phyloP scores from a whole-genome alignment of 1,139 yeast genomes.

The Wickerhamomyces sp. region DNA sequence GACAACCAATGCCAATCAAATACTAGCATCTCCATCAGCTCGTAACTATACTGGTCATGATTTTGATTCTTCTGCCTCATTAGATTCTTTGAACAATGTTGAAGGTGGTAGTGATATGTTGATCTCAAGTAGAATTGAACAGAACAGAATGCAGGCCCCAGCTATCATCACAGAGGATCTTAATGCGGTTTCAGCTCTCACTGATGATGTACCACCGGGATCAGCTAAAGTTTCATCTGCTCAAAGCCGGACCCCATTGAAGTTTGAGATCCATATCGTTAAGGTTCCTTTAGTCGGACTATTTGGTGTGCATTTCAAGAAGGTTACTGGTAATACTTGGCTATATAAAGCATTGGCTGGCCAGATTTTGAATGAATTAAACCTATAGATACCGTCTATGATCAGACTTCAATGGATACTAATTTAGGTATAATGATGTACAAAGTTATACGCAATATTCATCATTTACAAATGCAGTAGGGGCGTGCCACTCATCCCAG shows the following conservation, averaged over 20 bases:
- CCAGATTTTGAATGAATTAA: constrained; percentile 73
- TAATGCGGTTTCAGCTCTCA: neutral
- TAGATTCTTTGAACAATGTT: constrained; percentile 48
- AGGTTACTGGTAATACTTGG: constrained; percentile 93
- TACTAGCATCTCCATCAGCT: constrained; percentile 11
- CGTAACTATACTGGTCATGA: constrained; percentile 22
- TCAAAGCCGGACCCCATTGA: constrained; percentile 34
- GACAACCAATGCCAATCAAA: constrained; percentile 11
- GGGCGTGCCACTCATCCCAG: too few species aligned
- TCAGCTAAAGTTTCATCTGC: constrained; percentile 2
- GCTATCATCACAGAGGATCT: constrained; percentile 2
- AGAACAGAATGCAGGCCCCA: constrained; percentile 21
- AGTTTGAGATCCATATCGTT: constrained; percentile 89
- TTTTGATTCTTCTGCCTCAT: constrained; percentile 50
- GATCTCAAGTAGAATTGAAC: constrained; percentile 55
- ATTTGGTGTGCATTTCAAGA: constrained; percentile 93
- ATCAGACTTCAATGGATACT: too few species aligned
- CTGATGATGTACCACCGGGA: neutral
- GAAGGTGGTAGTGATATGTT: constrained; percentile 66
- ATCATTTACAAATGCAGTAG: too few species aligned
- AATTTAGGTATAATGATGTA: too few species aligned
- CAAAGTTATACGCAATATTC: too few species aligned
- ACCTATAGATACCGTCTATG: constrained; percentile 35
- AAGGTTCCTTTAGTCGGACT: constrained; percentile 88
- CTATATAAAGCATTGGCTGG: constrained; percentile 91